Percentiles rank a stretch among this genome's conserved stretches.
Evolutionary conservation across 495 filamentous ascomycete genomes (phyloP).

Genomic region (Darksidea phi): DNA sequence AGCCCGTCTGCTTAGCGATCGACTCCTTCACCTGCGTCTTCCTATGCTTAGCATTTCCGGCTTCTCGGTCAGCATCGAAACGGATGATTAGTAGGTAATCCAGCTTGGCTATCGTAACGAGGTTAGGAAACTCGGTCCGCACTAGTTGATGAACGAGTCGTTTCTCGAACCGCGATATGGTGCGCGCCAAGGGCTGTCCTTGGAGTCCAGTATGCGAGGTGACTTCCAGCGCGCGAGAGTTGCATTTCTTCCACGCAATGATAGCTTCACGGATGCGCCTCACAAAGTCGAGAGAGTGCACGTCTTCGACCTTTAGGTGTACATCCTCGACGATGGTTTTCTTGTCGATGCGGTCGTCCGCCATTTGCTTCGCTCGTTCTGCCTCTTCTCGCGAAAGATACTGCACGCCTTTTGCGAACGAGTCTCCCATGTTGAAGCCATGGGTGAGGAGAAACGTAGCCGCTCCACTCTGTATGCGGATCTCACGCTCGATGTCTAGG

Average conservation of each 20-base stretch:
- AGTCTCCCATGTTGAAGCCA: slow-evolving; percentile 60
- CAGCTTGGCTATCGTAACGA: slow-evolving; percentile 49
- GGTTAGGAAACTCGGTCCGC: slow-evolving; percentile 59
- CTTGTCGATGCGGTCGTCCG: slow-evolving; percentile 41
- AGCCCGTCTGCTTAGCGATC: slow-evolving; percentile 55
- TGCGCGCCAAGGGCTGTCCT: not conserved
- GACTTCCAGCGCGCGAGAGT: slow-evolving; percentile 15
- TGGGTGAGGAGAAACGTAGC: slow-evolving; percentile 62
- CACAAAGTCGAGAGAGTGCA: slow-evolving; percentile 58
- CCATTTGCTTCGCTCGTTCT: slow-evolving; percentile 44
- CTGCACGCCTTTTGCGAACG: slow-evolving; percentile 60
- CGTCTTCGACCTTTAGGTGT: slow-evolving; percentile 54
- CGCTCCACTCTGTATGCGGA: slow-evolving; percentile 56
- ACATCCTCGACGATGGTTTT: slow-evolving; percentile 47
- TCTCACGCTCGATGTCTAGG: slow-evolving; percentile 56
- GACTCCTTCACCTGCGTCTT: slow-evolving; percentile 45
- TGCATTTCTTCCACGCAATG: slow-evolving; percentile 47
- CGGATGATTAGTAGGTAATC: slow-evolving; percentile 56
- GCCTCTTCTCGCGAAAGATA: slow-evolving; percentile 72
- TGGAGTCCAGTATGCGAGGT: slow-evolving; percentile 10
- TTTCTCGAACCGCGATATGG: slow-evolving; percentile 50
- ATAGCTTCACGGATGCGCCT: slow-evolving; percentile 51
- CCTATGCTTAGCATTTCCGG: slow-evolving; percentile 43
- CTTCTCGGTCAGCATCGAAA: slow-evolving; percentile 52
- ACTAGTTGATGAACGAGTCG: slow-evolving; percentile 69